Evolutionary conservation across 805 yeast genomes (phyloP).

Genomic region (Saturnispora quitensis): DNA sequence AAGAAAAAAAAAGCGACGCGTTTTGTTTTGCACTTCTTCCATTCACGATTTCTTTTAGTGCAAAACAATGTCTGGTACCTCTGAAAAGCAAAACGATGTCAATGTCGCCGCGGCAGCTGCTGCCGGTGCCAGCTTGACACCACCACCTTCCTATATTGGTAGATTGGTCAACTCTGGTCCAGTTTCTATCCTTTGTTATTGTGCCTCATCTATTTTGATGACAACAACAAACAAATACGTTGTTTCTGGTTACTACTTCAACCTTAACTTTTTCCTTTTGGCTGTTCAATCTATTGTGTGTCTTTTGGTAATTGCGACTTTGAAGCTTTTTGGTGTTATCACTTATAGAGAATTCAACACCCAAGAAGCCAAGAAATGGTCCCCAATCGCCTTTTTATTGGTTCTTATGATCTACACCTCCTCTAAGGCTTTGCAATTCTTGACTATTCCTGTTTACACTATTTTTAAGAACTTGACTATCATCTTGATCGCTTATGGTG

Average conservation of each 20-base stretch:
- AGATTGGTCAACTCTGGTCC: conserved; percentile 46
- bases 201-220: conserved; percentile 92
- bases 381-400: conserved; percentile 82
- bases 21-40: conserved; percentile 1
- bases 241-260: conserved; percentile 59
- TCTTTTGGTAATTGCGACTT: conserved; percentile 57
- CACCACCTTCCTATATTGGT: conserved; percentile 14
- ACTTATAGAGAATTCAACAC: conserved; percentile 79
- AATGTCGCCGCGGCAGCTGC: conserved; percentile 8
- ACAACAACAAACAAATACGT: conserved; percentile 96
- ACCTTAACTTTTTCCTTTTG: conserved; percentile 80
- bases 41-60: not conserved
- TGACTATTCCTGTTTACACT: conserved; percentile 93
- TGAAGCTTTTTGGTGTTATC: conserved; percentile 68
- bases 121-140: conserved; percentile 10
- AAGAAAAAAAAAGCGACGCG: not conserved
- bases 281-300: conserved; percentile 88
- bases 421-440: conserved; percentile 85
- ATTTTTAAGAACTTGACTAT: conserved; percentile 96
- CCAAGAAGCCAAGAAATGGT: conserved; percentile 91
- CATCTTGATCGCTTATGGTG: conserved; percentile 95
- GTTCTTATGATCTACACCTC: conserved; percentile 95
- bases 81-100: conserved; percentile 4
- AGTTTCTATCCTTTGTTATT: conserved; percentile 71
- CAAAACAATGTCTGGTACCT: conserved; percentile 1